Conservation (phyloP, 1,284 basidiomycete species). For the Mycosarcoma maydis region DNA sequence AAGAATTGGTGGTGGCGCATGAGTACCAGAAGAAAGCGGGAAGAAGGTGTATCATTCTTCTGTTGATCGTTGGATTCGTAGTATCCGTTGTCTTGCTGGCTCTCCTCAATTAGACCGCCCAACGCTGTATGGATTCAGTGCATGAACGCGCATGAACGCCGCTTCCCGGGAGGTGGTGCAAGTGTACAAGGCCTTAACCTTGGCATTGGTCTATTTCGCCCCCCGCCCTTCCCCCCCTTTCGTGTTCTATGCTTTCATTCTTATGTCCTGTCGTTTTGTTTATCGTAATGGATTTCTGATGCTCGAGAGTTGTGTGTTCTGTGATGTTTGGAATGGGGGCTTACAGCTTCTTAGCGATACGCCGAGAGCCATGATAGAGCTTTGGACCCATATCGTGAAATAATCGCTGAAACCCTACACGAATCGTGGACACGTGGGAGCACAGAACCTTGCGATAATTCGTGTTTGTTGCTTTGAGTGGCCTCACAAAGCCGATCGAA, state of each 20-base stretch:
- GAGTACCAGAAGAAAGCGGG: slow-evolving; percentile 96
- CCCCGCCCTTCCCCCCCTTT: neutral
- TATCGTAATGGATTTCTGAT: slow-evolving; percentile 16
- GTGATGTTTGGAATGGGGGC: too few species aligned
- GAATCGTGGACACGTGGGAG: too few species aligned
- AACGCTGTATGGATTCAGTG: too few species aligned
- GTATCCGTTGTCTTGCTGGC: slow-evolving; percentile 89
- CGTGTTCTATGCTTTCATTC: neutral
- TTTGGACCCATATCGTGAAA: too few species aligned
- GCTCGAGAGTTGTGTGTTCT: neutral
- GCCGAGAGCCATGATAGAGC: too few species aligned
- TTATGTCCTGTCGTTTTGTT: slow-evolving; percentile 7
- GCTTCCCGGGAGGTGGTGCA: too few species aligned
- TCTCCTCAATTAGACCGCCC: slow-evolving; percentile 30
- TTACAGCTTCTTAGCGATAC: too few species aligned
- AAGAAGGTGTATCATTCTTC: slow-evolving; percentile 84
- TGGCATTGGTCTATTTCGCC: too few species aligned
- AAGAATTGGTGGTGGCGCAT: slow-evolving; percentile 87
- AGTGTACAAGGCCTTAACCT: too few species aligned
- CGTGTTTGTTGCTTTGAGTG: neutral
- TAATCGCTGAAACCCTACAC: too few species aligned
- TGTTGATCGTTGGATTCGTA: slow-evolving; percentile 87
- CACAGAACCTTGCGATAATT: too few species aligned
- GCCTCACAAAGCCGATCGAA: neutral
- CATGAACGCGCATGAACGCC: too few species aligned